phyloP scores from a whole-genome alignment of 441 rosid genomes.

The Arabidopsis lyrata region DNA sequence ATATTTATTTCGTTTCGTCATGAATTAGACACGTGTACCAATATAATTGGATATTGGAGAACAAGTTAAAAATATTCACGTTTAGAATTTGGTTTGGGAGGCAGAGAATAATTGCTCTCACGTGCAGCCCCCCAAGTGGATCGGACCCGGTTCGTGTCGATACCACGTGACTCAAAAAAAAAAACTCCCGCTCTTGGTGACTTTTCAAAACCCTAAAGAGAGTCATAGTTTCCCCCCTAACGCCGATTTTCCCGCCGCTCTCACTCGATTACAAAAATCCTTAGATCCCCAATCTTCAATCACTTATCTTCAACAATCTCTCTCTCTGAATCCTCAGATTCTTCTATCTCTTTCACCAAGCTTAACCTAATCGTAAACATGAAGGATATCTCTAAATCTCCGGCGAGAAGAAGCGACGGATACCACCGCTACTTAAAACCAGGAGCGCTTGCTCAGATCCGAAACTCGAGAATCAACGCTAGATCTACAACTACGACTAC shows the following conservation, averaged over 20 bases:
- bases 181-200: conserved; percentile 44
- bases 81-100: background rate
- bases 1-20: too few relatives aligned
- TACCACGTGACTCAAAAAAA: conserved; percentile 4
- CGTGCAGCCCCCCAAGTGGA: background rate
- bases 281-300: conserved; percentile 17
- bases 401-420: conserved; percentile 43
- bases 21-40: too few relatives aligned
- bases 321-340: background rate
- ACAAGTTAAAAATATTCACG: conserved; percentile 23
- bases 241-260: conserved; percentile 49
- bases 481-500: conserved; percentile 45
- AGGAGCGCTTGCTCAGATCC: conserved; percentile 69
- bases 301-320: conserved; percentile 15
- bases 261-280: conserved; percentile 28
- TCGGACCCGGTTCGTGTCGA: background rate
- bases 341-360: background rate
- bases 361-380: conserved; percentile 5
- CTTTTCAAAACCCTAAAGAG: conserved; percentile 47
- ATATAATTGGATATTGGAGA: conserved; percentile 7
- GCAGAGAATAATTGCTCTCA: conserved; percentile 3
- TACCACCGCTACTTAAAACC: conserved; percentile 62
- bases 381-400: conserved; percentile 45
- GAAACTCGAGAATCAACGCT: conserved; percentile 61
- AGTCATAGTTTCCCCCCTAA: conserved; percentile 20